Conservation (phyloP, 371 early-diverging fungal species). For the Racocetra persica region DNA sequence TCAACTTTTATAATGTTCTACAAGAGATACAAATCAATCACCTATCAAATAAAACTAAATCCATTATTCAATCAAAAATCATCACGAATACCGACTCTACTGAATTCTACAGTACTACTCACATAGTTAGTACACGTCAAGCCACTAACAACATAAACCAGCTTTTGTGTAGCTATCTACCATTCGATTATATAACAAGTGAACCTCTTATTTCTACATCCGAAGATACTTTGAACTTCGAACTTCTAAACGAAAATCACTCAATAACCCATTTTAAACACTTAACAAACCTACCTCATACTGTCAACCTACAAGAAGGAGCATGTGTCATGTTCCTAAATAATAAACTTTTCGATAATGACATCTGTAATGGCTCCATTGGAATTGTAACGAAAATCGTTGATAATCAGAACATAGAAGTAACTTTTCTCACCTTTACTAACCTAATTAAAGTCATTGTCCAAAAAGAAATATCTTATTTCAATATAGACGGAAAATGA, state of each 20-base stretch:
- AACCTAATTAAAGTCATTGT: not conserved
- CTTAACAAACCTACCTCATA: not conserved
- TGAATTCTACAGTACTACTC: not conserved
- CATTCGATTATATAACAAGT: not conserved
- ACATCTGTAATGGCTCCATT: not conserved
- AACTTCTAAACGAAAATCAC: not conserved
- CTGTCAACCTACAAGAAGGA: not conserved
- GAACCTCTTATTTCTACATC: not conserved
- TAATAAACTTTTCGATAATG: not conserved
- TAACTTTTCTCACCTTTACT: not conserved
- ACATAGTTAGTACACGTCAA: not conserved
- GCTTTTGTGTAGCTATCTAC: not conserved
- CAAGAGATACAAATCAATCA: not conserved
- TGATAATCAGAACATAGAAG: not conserved
- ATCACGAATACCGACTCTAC: not conserved
- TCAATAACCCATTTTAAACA: not conserved
- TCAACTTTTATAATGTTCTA: not conserved
- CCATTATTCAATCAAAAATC: not conserved
- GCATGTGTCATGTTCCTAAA: not conserved
- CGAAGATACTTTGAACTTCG: not conserved
- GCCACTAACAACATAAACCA: too few species aligned
- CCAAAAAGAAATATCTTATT: not conserved
- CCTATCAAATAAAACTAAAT: not conserved
- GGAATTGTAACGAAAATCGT: not conserved
- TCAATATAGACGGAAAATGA: not conserved